Conservation (phyloP, 2,329 filamentous ascomycete genomes). For the Decorospora gaudefroyi region DNA sequence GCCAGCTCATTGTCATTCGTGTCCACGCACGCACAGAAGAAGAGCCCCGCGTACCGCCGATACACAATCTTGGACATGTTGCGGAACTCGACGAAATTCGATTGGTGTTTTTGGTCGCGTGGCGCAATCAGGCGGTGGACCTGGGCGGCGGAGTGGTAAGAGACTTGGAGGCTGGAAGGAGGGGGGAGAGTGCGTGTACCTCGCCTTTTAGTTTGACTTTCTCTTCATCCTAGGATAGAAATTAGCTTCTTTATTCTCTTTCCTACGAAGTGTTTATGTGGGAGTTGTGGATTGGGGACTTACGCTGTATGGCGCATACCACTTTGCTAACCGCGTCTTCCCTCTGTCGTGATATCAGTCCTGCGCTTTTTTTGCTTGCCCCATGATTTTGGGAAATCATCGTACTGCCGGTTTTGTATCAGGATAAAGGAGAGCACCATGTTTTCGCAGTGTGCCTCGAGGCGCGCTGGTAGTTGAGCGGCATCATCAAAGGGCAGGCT, state of each 20-base stretch:
- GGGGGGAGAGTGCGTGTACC: constrained; percentile 54
- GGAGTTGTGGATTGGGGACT: constrained; percentile 32
- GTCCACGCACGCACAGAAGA: constrained; percentile 99
- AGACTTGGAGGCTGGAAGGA: constrained; percentile 3
- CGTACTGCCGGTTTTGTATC: constrained; percentile 84
- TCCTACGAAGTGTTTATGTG: too few relatives aligned
- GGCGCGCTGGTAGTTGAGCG: constrained; percentile 11
- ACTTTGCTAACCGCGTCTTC: constrained; percentile 97
- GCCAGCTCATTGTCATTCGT: constrained; percentile 98
- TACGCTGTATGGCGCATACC: constrained; percentile 94
- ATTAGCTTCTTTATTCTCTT: constrained; percentile 21
- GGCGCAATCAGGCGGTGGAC: constrained; percentile 97
- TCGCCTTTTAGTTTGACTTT: constrained; percentile 99
- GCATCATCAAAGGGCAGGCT: too few relatives aligned
- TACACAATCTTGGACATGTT: constrained; percentile 93
- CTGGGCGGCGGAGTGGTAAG: constrained; percentile 49
- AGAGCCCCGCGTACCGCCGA: constrained; percentile 93
- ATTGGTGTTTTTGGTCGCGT: constrained; percentile 98
- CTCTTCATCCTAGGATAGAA: constrained; percentile 73
- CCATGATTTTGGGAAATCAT: background rate
- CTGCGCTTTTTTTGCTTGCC: background rate
- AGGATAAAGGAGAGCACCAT: constrained; percentile 83
- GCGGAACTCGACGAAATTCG: constrained; percentile 96
- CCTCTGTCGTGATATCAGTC: constrained; percentile 62
- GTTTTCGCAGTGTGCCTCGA: constrained; percentile 22